Base-by-base conservation (phyloP, 371 early-diverging fungal species). In the Fennellomyces sp. region DNA sequence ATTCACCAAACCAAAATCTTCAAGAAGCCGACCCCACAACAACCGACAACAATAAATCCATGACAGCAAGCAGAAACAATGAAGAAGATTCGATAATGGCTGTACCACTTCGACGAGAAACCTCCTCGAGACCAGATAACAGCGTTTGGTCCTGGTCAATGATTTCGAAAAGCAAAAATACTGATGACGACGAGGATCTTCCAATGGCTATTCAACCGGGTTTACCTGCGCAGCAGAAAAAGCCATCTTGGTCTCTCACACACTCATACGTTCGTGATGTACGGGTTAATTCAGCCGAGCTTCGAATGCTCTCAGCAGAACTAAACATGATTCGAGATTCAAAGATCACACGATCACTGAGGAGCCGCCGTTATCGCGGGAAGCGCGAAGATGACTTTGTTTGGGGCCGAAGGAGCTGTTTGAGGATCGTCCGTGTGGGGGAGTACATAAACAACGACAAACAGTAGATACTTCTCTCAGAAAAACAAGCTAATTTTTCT, bases 361-460 rank as follows among this genome's bases (percentile, higher is more conserved):
- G 42, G 19, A 61, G 49, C 30, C 48, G 61, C 8, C 54, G n/a
- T 1, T 49, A 47, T 47, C 48, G 7, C 5, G 15, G 28, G 25
- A 47, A 35, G 26, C 54, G 61, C 8, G 19, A 54, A 23, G 61
- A 61, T 61, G 49, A 53, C 29, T 61, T 61, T 48, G 55, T 61
- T 28, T 61, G 61, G 61, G 61, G 61, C 19, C 52, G 51, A 26
- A 29, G 45, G 25, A 59, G 60, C 25, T 29, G 41, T 52, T 42
- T 59, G 35, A 15, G 52, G 21, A 36, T 39, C 49, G 5, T 45
- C 45, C 21, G 21, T 45, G 45, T 19, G 45, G 45, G 21, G 23
- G n/a, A 6, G 5, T 23, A 39, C 39, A 39, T n/a, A 10, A 45
- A 5, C 10, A 45, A 45, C 21, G n/a, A 21, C 21, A 45, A 45